A percentile compares a stretch with the other conserved stretches of the same genome.
phyloP scores from a whole-genome alignment of 108 stramenopile species.

The Cyclotella baltica region DNA sequence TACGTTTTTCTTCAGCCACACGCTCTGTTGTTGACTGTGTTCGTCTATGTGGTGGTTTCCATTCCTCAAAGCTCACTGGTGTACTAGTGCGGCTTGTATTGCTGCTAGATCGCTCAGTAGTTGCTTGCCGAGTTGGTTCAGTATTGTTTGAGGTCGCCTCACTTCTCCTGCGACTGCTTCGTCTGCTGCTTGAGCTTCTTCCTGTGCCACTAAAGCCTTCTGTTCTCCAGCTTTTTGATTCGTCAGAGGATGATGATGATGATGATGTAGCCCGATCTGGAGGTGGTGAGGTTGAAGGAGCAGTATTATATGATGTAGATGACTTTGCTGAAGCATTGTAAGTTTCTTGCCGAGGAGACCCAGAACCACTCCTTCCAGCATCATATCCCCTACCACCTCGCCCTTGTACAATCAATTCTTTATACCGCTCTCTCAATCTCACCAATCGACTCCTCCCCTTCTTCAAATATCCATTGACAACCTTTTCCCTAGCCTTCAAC shows the following conservation, averaged over 20 bases:
- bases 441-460: slow-evolving; percentile 74
- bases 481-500: slow-evolving; percentile 73
- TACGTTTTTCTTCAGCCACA: slow-evolving; percentile 62
- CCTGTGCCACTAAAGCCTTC: slow-evolving; percentile 54
- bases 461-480: slow-evolving; percentile 73
- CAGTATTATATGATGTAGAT: slow-evolving; percentile 36
- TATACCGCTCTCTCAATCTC: slow-evolving; percentile 76
- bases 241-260: slow-evolving; percentile 15
- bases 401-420: slow-evolving; percentile 70
- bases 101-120: neutral
- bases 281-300: slow-evolving; percentile 15
- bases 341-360: slow-evolving; percentile 4
- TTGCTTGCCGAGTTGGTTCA: slow-evolving; percentile 4
- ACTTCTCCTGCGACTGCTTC: slow-evolving; percentile 41
- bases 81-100: slow-evolving; percentile 11
- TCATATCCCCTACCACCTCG: slow-evolving; percentile 54
- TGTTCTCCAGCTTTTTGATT: slow-evolving; percentile 52
- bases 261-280: slow-evolving; percentile 24
- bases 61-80: slow-evolving; percentile 23
- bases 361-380: slow-evolving; percentile 19
- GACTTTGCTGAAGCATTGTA: slow-evolving; percentile 12
- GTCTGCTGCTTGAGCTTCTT: slow-evolving; percentile 49
- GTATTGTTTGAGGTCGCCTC: neutral
- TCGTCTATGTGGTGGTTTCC: slow-evolving; percentile 84
- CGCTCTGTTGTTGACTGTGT: slow-evolving; percentile 55